Evolutionary conservation across 2,329 filamentous ascomycete genomes (phyloP).

Genomic region (Cordyceps cicadae): DNA sequence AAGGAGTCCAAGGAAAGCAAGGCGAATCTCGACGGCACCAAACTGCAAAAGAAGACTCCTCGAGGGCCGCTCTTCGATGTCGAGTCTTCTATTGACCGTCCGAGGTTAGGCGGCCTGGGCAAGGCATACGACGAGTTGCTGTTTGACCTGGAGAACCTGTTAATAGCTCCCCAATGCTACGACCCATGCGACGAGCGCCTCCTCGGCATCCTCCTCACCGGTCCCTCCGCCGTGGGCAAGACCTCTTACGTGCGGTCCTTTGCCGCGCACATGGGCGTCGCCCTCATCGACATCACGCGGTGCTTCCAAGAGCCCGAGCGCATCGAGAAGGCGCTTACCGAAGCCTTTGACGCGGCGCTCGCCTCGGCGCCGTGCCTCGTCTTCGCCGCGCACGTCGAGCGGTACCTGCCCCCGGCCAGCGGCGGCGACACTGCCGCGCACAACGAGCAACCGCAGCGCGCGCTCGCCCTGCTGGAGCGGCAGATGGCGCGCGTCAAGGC

Average conservation of each 20-base stretch:
- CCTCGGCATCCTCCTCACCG: constrained; percentile 63
- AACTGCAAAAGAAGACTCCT: constrained; percentile 22
- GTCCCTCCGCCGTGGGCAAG: constrained; percentile 74
- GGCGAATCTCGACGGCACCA: not conserved
- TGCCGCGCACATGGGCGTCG: constrained; percentile 62
- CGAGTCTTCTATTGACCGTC: constrained; percentile 18
- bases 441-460: constrained; percentile 87
- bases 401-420: constrained; percentile 67
- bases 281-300: constrained; percentile 52
- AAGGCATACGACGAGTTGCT: constrained; percentile 19
- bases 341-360: constrained; percentile 66
- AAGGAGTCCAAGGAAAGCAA: constrained; percentile 2
- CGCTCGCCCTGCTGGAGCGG: constrained; percentile 71
- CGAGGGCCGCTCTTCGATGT: constrained; percentile 25
- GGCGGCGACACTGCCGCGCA: constrained; percentile 65
- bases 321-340: constrained; percentile 30
- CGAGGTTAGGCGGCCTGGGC: constrained; percentile 23
- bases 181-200: constrained; percentile 12
- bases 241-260: constrained; percentile 67
- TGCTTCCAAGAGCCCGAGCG: constrained; percentile 32
- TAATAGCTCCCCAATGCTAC: constrained; percentile 19
- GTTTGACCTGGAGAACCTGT: constrained; percentile 7
- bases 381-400: constrained; percentile 85
- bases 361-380: constrained; percentile 78
- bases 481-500: constrained; percentile 78